Evolutionary conservation across 768 basidiomycete species (phyloP), one percentile per base, ranked within the genome.

Genomic region (Russula earlei): DNA sequence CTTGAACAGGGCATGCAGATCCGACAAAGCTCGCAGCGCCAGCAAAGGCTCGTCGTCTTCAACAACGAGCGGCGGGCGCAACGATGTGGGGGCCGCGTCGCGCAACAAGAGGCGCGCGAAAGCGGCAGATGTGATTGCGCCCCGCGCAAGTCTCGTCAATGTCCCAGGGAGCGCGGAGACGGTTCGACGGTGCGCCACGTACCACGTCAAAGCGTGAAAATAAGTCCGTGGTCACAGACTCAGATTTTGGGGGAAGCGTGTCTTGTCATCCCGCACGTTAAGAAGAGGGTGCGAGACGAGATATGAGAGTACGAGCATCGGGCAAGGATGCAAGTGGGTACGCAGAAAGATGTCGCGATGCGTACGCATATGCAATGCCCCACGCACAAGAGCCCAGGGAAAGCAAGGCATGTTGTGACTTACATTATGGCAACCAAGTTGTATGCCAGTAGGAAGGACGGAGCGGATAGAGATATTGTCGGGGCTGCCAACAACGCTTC

Each of bases 371-470:
- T 9, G 82, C 76, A 48, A 90, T 70, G 51, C 88, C 90, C 53
- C 41, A 38, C 24, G 19, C 27, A 10, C 24, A 46, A 40, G 34
- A 6, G 17, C 5, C 7, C 2, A 6, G 31, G 15, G 11, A 24
- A 46, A 19, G 29, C 3, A 11, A 10, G n/a, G 11, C 14, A 3
- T 2, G 6, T 17, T 9, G 14, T 17, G 27, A 74, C 87, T 43
- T 65, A 91, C 90, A 78, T 75, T 24, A 89, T 68, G 8, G 82
- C 80, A 37, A 76, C 76, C 27, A 88, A 69, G 57, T 92, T 93
- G 63, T 85, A 89, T 2, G 84, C 62, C 14, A 91, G 69, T 0
- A 77, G 54, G 15, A 62, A 61, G 20, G 55, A 19, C 2, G 31
- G 49, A 3, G 33, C 37, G 2, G 34, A 67, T 5, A 75, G 12